Percentiles rank a stretch among this genome's conserved stretches.
These are phyloP conservation scores for Forsythia suspensa DNA, from an alignment of 257 asterid genomes.

Conservation along the genomic window DNA sequence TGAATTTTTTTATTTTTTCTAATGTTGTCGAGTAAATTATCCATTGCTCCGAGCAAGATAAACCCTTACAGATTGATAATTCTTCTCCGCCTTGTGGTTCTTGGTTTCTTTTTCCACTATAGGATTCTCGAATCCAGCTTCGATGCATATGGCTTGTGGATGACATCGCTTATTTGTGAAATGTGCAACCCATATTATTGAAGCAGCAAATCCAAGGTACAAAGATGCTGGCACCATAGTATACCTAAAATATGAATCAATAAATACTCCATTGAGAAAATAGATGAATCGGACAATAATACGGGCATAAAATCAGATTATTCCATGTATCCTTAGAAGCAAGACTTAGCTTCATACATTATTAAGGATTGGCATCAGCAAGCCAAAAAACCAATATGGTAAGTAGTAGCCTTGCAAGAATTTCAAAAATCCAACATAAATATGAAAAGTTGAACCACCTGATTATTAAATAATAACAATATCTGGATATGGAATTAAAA, in stretches of 20 bases:
- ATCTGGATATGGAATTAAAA: not conserved
- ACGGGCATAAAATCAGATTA: conserved; percentile 1
- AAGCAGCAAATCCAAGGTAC: conserved; percentile 91
- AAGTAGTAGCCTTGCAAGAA: not conserved
- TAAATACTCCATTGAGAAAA: conserved; percentile 5
- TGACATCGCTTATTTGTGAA: too few relatives aligned
- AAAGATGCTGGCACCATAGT: conserved; percentile 92
- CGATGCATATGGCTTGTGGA: too few relatives aligned
- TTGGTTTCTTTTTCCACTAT: too few relatives aligned
- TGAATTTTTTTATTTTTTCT: too few relatives aligned
- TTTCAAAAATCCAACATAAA: not conserved
- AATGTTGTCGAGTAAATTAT: too few relatives aligned
- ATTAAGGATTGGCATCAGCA: not conserved
- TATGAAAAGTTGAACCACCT: not conserved
- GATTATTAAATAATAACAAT: not conserved
- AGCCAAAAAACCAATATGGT: not conserved
- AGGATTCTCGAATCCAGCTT: too few relatives aligned
- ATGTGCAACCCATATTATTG: conserved; percentile 91
- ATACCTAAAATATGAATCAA: conserved; percentile 54
- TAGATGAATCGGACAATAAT: not conserved
- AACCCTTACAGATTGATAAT: too few relatives aligned
- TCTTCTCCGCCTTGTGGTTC: too few relatives aligned
- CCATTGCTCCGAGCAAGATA: too few relatives aligned
- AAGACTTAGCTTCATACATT: conserved; percentile 9
- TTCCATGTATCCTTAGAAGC: conserved; percentile 3